phyloP scores from a whole-genome alignment of 2,329 filamentous ascomycete genomes.

The Fonsecaea erecta region DNA sequence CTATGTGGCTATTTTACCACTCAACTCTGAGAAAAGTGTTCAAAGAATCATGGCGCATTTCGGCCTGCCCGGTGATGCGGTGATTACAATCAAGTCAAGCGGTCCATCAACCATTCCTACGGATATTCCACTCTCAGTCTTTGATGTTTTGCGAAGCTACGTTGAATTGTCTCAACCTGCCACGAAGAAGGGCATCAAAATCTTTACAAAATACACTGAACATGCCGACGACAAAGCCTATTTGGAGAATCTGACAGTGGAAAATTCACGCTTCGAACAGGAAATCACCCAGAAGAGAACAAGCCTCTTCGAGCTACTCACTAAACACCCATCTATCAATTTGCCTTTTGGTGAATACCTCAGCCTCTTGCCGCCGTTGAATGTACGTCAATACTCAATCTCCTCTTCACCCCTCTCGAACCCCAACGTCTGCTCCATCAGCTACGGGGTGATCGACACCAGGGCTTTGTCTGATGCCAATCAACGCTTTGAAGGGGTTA shows the following conservation, averaged over 20 bases:
- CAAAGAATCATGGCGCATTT: slow-evolving; percentile 66
- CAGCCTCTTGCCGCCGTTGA: slow-evolving; percentile 74
- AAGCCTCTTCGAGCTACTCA: slow-evolving; percentile 66
- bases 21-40: slow-evolving; percentile 66
- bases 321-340: slow-evolving; percentile 62
- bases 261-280: slow-evolving; percentile 1
- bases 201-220: neutral
- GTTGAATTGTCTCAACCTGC: slow-evolving; percentile 75
- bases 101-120: slow-evolving; percentile 52
- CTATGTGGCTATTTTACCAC: slow-evolving; percentile 70
- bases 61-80: slow-evolving; percentile 69
- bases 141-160: slow-evolving; percentile 70
- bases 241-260: slow-evolving; percentile 14
- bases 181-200: slow-evolving; percentile 60
- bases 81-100: slow-evolving; percentile 62
- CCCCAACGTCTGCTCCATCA: slow-evolving; percentile 63
- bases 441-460: slow-evolving; percentile 67
- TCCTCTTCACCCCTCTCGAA: slow-evolving; percentile 72
- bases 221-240: slow-evolving; percentile 13
- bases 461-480: slow-evolving; percentile 49
- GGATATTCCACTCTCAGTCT: slow-evolving; percentile 62
- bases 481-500: slow-evolving; percentile 64
- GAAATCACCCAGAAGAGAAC: slow-evolving; percentile 62
- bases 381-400: slow-evolving; percentile 75
- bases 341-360: slow-evolving; percentile 71